Percentiles rank a stretch among this genome's conserved stretches.
Evolutionary conservation across 129 eudicot species (phyloP).

Genomic region (Erigeron canadensis): DNA sequence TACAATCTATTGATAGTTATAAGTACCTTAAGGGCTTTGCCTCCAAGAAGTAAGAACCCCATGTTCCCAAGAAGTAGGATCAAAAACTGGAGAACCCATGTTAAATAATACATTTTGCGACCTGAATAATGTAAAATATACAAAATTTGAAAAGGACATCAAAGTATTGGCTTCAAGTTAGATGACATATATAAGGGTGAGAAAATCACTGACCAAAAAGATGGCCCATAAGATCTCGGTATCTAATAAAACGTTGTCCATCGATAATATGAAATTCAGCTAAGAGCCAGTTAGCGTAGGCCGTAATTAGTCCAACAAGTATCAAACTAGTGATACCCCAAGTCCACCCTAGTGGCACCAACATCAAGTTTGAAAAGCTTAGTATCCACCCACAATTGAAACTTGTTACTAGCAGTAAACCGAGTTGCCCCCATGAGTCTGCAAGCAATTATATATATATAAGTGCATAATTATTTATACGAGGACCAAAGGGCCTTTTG

Average conservation of each 20-base stretch:
- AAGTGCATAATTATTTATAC: not conserved
- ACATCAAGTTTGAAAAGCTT: constrained; percentile 53
- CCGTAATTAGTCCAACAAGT: constrained; percentile 40
- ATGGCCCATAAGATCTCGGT: constrained; percentile 55
- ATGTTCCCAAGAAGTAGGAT: constrained; percentile 50
- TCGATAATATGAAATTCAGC: constrained; percentile 48
- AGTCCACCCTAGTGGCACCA: constrained; percentile 63
- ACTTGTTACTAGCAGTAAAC: constrained; percentile 47
- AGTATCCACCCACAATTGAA: constrained; percentile 62
- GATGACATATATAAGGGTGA: not conserved
- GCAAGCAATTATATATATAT: constrained; percentile 7
- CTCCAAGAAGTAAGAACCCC: constrained; percentile 63
- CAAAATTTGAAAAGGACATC: too few relatives aligned
- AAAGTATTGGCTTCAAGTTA: not conserved
- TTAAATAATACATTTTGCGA: constrained; percentile 39
- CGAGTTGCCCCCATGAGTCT: constrained; percentile 57
- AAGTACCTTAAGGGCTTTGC: constrained; percentile 50
- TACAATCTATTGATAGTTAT: not conserved
- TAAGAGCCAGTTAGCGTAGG: constrained; percentile 55
- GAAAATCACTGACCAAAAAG: constrained; percentile 37
- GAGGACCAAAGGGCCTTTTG: too few relatives aligned
- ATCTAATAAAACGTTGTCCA: constrained; percentile 59
- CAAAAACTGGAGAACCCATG: constrained; percentile 52
- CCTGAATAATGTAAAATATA: constrained; percentile 24
- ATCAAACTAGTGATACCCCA: constrained; percentile 44